These are phyloP conservation scores for Debaryomyces robertsiae DNA, from an alignment of 1,139 yeast species.

Conservation along the genomic window DNA sequence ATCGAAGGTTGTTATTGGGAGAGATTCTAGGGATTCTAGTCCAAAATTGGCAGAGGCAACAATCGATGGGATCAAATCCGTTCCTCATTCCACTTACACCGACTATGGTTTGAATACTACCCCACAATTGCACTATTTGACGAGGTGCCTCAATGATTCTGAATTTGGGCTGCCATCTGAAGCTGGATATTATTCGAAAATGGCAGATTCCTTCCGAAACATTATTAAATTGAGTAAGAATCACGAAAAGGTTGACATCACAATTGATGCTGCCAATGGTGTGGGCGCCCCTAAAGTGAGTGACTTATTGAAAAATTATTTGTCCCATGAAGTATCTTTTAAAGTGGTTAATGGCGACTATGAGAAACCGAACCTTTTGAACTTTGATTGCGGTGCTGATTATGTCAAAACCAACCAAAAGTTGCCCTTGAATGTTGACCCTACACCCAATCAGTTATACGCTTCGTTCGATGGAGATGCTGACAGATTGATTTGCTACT, in stretches of 20 bases:
- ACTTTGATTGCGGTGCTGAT: slow-evolving; percentile 92
- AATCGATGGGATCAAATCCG: slow-evolving; percentile 63
- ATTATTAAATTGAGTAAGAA: slow-evolving; percentile 30
- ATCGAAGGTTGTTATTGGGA: slow-evolving; percentile 56
- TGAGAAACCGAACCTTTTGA: slow-evolving; percentile 58
- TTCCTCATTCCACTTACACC: slow-evolving; percentile 44
- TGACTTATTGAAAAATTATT: slow-evolving; percentile 46
- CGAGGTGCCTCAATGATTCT: slow-evolving; percentile 67
- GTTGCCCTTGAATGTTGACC: slow-evolving; percentile 64
- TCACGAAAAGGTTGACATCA: slow-evolving; percentile 44
- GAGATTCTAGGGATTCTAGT: slow-evolving; percentile 81
- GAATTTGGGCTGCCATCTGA: slow-evolving; percentile 67
- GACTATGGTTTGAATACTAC: slow-evolving; percentile 83
- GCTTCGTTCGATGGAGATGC: slow-evolving; percentile 98
- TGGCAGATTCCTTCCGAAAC: slow-evolving; percentile 44
- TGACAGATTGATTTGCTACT: slow-evolving; percentile 89
- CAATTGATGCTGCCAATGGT: slow-evolving; percentile 92
- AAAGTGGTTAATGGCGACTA: slow-evolving; percentile 63
- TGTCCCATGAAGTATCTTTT: slow-evolving; percentile 44
- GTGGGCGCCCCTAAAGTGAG: slow-evolving; percentile 83
- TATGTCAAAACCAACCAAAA: slow-evolving; percentile 86
- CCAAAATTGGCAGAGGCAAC: slow-evolving; percentile 63
- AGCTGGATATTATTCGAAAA: slow-evolving; percentile 69
- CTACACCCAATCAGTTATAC: slow-evolving; percentile 50
- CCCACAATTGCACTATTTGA: slow-evolving; percentile 91